A percentile compares a stretch with the other conserved stretches of the same genome.
Evolutionary conservation across 2,329 filamentous ascomycete species (phyloP).

Genomic region (Clonostachys chloroleuca): DNA sequence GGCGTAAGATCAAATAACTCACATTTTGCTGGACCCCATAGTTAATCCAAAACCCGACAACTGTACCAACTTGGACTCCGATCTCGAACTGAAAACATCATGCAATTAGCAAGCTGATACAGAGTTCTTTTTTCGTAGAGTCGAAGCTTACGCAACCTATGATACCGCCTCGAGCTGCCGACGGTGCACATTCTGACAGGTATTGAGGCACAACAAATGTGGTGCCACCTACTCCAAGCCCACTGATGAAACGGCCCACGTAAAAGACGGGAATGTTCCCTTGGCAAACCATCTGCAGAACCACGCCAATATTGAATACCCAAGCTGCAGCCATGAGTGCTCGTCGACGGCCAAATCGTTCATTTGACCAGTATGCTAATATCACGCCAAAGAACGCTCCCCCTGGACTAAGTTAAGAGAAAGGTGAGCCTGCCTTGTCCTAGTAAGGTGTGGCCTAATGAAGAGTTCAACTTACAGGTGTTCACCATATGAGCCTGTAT

Average conservation of each 20-base stretch:
- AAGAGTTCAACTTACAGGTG: too few species aligned
- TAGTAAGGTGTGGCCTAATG: neutral
- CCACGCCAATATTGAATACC: neutral
- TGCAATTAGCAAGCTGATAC: too few species aligned
- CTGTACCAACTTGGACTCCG: slow-evolving; percentile 44
- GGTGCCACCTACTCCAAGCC: slow-evolving; percentile 42
- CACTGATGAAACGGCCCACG: slow-evolving; percentile 23
- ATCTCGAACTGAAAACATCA: slow-evolving; percentile 28
- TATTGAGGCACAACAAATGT: slow-evolving; percentile 51
- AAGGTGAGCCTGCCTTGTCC: neutral
- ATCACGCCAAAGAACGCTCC: neutral
- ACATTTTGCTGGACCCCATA: slow-evolving; percentile 10
- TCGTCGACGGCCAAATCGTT: neutral
- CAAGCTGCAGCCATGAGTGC: neutral
- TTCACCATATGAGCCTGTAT: too few species aligned
- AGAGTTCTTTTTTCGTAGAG: too few species aligned
- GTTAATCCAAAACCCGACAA: slow-evolving; percentile 36
- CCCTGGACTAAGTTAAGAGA: neutral
- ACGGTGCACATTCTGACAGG: slow-evolving; percentile 50
- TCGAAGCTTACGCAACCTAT: slow-evolving; percentile 26
- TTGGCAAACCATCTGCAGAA: neutral
- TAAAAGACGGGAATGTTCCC: neutral
- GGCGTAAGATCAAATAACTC: neutral
- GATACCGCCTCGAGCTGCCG: slow-evolving; percentile 43
- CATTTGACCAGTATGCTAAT: neutral